phyloP scores from a whole-genome alignment of 2,329 filamentous ascomycete genomes.

The Calonectria pseudoreteaudii region DNA sequence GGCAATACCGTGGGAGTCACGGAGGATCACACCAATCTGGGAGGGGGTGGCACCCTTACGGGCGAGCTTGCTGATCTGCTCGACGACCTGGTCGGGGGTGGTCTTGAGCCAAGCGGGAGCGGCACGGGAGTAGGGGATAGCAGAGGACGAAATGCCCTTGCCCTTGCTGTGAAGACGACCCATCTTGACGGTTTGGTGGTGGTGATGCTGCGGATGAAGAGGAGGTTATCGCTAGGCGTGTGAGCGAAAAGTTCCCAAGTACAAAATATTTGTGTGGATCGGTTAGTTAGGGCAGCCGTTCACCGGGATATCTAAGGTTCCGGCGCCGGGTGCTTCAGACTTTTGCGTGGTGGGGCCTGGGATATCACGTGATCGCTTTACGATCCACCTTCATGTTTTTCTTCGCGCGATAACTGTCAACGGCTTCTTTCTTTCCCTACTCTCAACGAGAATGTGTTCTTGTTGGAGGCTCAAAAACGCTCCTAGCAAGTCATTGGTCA shows the following conservation, averaged over 20 bases:
- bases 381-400: slow-evolving; percentile 34
- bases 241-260: slow-evolving; percentile 41
- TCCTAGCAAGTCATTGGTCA: background rate
- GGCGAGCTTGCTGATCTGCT: slow-evolving; percentile 99
- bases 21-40: slow-evolving; percentile 98
- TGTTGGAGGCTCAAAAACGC: background rate
- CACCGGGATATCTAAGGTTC: background rate
- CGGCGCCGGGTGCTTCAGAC: background rate
- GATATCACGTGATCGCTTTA: slow-evolving; percentile 33
- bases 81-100: slow-evolving; percentile 97
- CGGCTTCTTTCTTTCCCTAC: background rate
- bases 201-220: slow-evolving; percentile 48
- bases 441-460: background rate
- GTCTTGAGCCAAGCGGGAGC: slow-evolving; percentile 98
- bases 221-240: slow-evolving; percentile 42
- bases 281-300: slow-evolving; percentile 60
- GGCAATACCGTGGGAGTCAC: slow-evolving; percentile 97
- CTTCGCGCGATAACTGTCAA: slow-evolving; percentile 3
- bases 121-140: slow-evolving; percentile 95
- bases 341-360: background rate
- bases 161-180: slow-evolving; percentile 99
- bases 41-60: slow-evolving; percentile 99
- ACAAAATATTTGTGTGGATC: slow-evolving; percentile 54
- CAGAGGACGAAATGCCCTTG: slow-evolving; percentile 98
- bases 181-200: slow-evolving; percentile 72